phyloP scores from a whole-genome alignment of 2,329 filamentous ascomycete genomes.

The Mycosphaerella sp. region DNA sequence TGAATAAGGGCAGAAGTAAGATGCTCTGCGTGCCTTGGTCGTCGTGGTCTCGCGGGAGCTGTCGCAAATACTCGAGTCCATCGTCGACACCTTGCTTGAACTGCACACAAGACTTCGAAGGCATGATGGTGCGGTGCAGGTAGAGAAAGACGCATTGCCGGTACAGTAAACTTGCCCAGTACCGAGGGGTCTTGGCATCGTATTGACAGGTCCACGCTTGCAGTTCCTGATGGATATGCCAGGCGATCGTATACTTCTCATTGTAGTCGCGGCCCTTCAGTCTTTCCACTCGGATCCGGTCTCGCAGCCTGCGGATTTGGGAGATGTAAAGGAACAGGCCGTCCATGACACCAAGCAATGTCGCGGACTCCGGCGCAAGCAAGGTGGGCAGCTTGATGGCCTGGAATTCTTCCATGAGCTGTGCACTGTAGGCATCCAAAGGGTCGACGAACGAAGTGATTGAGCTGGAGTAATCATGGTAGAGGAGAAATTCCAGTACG shows the following conservation, averaged over 20 bases:
- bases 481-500: conserved; percentile 73
- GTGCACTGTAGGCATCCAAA: conserved; percentile 39
- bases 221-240: conserved; percentile 68
- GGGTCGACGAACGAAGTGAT: conserved; percentile 48
- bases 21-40: conserved; percentile 49
- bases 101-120: conserved; percentile 48
- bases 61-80: conserved; percentile 51
- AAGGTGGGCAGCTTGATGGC: conserved; percentile 41
- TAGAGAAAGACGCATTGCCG: conserved; percentile 59
- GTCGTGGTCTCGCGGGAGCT: conserved; percentile 38
- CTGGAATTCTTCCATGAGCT: conserved; percentile 49
- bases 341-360: conserved; percentile 73
- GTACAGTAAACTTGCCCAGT: conserved; percentile 53
- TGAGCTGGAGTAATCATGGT: conserved; percentile 60
- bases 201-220: conserved; percentile 64
- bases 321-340: conserved; percentile 73
- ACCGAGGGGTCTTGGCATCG: conserved; percentile 46
- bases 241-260: conserved; percentile 67
- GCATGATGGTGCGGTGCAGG: conserved; percentile 54
- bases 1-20: conserved; percentile 55
- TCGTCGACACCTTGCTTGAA: conserved; percentile 54
- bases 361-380: conserved; percentile 50
- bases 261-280: conserved; percentile 50
- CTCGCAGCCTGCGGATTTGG: conserved; percentile 69
- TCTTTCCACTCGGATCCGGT: conserved; percentile 65